Evolutionary conservation across 768 basidiomycete genomes (phyloP), one percentile per base, ranked within the genome.

Genomic region (Brasilioporus rufonigricans): DNA sequence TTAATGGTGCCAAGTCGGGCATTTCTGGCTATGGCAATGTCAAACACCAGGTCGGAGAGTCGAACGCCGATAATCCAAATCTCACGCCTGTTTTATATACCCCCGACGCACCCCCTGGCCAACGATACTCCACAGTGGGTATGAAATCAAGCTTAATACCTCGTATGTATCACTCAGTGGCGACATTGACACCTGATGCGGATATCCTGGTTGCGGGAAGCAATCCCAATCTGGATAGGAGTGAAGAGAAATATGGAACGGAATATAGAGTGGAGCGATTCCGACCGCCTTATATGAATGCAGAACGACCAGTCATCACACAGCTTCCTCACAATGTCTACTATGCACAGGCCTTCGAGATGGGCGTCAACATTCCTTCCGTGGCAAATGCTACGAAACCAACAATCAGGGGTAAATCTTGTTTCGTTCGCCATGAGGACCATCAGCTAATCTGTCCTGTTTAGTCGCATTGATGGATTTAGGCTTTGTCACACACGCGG

Each of bases 231-330:
- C 69, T 91, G 55, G 89, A 92, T 68, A 74, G 88, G 49, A 90
- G 85, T 61, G 86, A 83, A 61, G 61, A 81, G 39, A 74, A 75
- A 65, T 94, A 89, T 65, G 84, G 86, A 29, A 93, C 92, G 18
- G 91, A 96, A 68, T 96, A 95, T 67, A 79, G 92, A 47, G 88
- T 93, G 31, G 94, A 97, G 67, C 85, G 87, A 80, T 77, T 96
- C 59, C 79, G 78, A 50, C 95, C 96, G 0, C 87, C 89, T 26
- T 98, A 96, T 65, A 84, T 90, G 83, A 67, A 70, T 24, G 71
- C 70, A 61, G 65, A 77, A 13, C 79, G 92, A 32, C 93, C 89
- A 6, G 65, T 71, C 45, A 76, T 87, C 32, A 41, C 66, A 5
- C 61, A 57, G 19, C 55, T 62, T 13, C 69, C 79, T 1, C 61